Evolutionary conservation across 1,139 yeast species (phyloP), one percentile per base, ranked within the genome.

Genomic region (Hyphopichia buzzinii): DNA sequence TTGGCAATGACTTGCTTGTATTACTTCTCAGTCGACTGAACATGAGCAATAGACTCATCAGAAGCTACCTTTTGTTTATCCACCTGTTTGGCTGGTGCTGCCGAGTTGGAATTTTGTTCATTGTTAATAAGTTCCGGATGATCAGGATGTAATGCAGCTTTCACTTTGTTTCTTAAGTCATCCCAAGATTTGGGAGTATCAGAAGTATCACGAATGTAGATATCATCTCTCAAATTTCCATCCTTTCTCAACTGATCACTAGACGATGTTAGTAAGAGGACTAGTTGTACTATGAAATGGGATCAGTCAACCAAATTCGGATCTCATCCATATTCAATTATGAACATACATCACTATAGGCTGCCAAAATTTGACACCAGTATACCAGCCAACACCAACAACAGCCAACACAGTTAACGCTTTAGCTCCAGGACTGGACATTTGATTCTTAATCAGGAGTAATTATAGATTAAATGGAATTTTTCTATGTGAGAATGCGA

Each of bases 221-320:
- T 69, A 48, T 81, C 89, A 4, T 59, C 54, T 48, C 89, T 70
- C 38, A 86, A 66, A 39, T 75, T 73, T 2, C 88, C 87, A 49
- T 84, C 90, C 50, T 79, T 75, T 46, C 74, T 69, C 40, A 86
- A 66, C 47, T 76, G 84, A 39, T 84, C 92, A 25, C 85, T 80
- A 34, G n/a, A 5, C 19, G 47, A 42, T 45, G 52, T 48, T 49
- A 40, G 48, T 34, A 29, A 19, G n/a, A n/a, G n/a, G n/a, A n/a
- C n/a, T n/a, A n/a, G n/a, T n/a, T n/a, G n/a, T n/a, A n/a, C n/a
- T n/a, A n/a, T n/a, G n/a, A n/a, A n/a, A n/a, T n/a, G n/a, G n/a
- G n/a, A n/a, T n/a, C n/a, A n/a, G n/a, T n/a, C n/a, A n/a, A n/a
- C n/a, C n/a, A n/a, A n/a, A n/a, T n/a, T n/a, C n/a, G n/a, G n/a